phyloP scores from a whole-genome alignment of 2,329 filamentous ascomycete genomes.

The Rhexocercosporidium sp. region DNA sequence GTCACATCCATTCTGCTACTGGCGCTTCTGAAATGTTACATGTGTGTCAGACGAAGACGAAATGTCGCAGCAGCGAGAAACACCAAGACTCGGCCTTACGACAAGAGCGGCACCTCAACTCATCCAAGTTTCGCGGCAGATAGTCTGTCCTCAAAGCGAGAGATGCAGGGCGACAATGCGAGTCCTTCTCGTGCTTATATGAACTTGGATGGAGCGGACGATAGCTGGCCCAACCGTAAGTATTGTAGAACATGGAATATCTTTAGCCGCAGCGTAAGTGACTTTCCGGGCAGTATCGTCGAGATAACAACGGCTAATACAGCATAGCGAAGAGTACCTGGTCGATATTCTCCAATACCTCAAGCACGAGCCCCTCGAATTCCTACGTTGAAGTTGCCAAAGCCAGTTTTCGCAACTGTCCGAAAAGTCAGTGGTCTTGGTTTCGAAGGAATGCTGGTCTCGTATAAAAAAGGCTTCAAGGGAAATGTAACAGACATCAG shows the following conservation, averaged over 20 bases:
- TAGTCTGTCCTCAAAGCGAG: conserved; percentile 12
- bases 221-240: conserved; percentile 22
- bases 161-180: not conserved
- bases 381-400: conserved; percentile 31
- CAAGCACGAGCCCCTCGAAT: conserved; percentile 22
- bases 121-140: conserved; percentile 9
- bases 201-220: conserved; percentile 27
- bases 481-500: conserved; percentile 12
- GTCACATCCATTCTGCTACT: not conserved
- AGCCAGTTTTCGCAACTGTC: conserved; percentile 29
- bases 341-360: conserved; percentile 15
- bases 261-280: conserved; percentile 4
- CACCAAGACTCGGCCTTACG: not conserved
- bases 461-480: conserved; percentile 1
- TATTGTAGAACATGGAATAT: conserved; percentile 1
- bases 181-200: not conserved
- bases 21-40: conserved; percentile 1
- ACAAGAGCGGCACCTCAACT: conserved; percentile 12
- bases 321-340: conserved; percentile 1
- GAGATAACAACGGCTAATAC: not conserved
- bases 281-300: not conserved
- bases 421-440: conserved; percentile 27
- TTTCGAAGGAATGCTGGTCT: conserved; percentile 11
- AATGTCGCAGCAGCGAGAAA: not conserved
- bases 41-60: not conserved